A percentile compares a stretch with the other conserved stretches of the same genome.
Conservation (phyloP, 2,329 filamentous ascomycete genomes). For the Diaporthe eres region DNA sequence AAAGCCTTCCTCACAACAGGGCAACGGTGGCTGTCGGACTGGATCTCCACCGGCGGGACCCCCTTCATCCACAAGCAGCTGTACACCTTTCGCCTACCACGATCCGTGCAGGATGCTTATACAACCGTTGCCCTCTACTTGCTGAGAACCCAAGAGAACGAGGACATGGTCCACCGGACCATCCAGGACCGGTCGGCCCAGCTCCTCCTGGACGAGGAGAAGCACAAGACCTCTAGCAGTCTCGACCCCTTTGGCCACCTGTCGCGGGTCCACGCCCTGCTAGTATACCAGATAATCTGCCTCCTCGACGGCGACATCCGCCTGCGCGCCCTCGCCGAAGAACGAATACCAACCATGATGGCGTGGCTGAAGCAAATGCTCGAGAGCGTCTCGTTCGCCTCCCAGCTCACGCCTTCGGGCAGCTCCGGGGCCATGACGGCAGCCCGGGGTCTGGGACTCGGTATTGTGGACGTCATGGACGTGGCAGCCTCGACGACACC, state of each 20-base stretch:
- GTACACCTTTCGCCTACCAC: conserved; percentile 43
- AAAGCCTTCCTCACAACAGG: conserved; percentile 6
- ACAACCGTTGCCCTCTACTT: conserved; percentile 17
- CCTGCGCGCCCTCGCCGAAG: conserved; percentile 32
- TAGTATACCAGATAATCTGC: conserved; percentile 36
- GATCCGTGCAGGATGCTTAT: conserved; percentile 40
- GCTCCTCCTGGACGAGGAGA: conserved; percentile 28
- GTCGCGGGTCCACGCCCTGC: conserved; percentile 24
- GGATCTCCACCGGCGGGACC: conserved; percentile 46
- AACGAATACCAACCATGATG: neutral
- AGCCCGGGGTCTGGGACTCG: neutral
- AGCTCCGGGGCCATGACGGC: neutral
- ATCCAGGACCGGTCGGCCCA: conserved; percentile 36
- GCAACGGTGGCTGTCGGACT: conserved; percentile 45
- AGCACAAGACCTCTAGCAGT: conserved; percentile 26
- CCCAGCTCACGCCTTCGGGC: neutral
- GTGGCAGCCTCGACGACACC: neutral
- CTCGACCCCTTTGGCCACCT: conserved; percentile 34
- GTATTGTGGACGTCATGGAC: conserved; percentile 19
- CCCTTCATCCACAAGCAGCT: conserved; percentile 48
- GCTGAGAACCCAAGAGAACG: conserved; percentile 9
- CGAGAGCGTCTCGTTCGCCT: conserved; percentile 40
- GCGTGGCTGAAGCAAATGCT: conserved; percentile 42
- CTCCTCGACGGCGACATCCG: conserved; percentile 38
- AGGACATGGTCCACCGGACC: conserved; percentile 40